Evolutionary conservation across 495 filamentous ascomycete species (phyloP), one percentile per base, ranked within the genome.

Genomic region (Hyaloscypha variabilis): DNA sequence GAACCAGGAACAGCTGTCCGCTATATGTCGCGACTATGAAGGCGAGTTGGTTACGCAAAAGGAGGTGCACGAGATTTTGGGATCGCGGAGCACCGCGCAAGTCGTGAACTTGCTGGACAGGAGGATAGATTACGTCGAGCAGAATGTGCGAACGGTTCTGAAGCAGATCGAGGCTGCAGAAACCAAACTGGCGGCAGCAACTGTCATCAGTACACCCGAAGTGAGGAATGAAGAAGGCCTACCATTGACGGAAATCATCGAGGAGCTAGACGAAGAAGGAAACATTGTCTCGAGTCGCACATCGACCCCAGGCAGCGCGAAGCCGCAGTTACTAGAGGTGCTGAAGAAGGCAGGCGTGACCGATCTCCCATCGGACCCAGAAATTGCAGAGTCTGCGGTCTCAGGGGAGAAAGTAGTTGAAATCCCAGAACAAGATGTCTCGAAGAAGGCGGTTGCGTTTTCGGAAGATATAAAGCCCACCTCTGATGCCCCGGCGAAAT

Each of bases 221-320:
- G 77, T 77, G 4, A 80, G 76, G 24, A 84, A 83, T 42, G 89
- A 90, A 62, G 88, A 89, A 36, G 79, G 88, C 64, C 74, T 93
- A 53, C 90, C 92, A 3, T 82, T 97, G 59, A 91, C 87, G 24
- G 94, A 97, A 60, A 97, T 99, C 65, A 77, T 88, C 50, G 94
- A 99, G 75, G 89, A 97, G 77, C 79, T 99, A 53, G 95, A 99
- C 74, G 94, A 97, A 23, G 88, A 97, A 21, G 95, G 87, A 21
- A 94, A 97, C 71, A 83, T 98, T 13, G 78, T 97, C 31, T 88
- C 84, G 0, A 87, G 78, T 60, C 81, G 79, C 29, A 78, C 86
- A 8, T 85, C 86, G 13, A 83, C 73, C 1, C 86, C 91, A 0
- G 86, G 85, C 23, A 83, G 90, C 52, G 76, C 80, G 8, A 82